A percentile compares a stretch with the other conserved stretches of the same genome.
These are phyloP conservation scores for Leccinum rimulosum DNA, from an alignment of 768 basidiomycete genomes.

Conservation along the genomic window DNA sequence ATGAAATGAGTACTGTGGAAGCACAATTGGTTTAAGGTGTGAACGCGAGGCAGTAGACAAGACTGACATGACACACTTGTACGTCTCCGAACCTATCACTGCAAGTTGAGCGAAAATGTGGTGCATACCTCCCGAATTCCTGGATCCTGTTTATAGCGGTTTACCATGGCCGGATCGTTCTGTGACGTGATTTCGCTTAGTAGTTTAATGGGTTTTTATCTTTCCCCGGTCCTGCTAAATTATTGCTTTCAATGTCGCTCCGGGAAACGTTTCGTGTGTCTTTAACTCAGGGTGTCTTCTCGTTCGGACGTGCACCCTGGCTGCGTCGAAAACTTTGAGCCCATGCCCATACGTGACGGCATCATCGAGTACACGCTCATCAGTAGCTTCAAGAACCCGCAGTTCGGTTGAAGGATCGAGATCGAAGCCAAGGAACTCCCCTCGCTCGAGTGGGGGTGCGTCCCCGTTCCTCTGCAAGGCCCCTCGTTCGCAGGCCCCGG, in stretches of 20 bases:
- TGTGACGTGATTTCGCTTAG: no score
- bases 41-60: background rate
- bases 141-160: no score
- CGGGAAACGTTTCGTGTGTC: no score
- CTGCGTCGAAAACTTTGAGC: conserved; percentile 86
- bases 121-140: no score
- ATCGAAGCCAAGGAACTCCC: conserved; percentile 47
- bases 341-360: conserved; percentile 64
- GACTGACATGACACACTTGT: background rate
- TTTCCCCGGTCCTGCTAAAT: no score
- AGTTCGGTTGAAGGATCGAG: conserved; percentile 76
- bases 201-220: no score
- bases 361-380: conserved; percentile 87
- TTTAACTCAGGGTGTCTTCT: conserved; percentile 30
- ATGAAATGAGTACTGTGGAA: background rate
- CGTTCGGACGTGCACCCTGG: conserved; percentile 62
- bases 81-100: background rate
- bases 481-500: background rate
- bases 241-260: no score
- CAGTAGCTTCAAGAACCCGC: conserved; percentile 84
- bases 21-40: background rate
- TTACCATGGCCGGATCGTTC: no score
- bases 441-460: conserved; percentile 23
- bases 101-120: background rate
- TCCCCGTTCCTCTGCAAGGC: conserved; percentile 6